Percentiles rank a stretch among this genome's conserved stretches.
Conservation (phyloP, 2,329 filamentous ascomycete species). For the Neonectria neomacrospora region DNA sequence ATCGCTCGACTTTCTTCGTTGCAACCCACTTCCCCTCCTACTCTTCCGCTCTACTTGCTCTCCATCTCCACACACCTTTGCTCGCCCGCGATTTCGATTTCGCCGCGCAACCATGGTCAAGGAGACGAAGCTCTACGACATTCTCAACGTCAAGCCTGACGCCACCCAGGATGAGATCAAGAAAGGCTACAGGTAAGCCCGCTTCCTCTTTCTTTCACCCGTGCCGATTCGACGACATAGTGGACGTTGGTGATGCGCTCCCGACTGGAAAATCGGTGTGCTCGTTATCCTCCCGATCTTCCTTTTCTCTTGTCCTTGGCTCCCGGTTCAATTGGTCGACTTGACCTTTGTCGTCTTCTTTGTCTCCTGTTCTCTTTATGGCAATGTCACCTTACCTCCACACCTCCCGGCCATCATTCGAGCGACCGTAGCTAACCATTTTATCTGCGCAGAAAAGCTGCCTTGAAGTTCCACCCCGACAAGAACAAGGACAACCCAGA, state of each 20-base stretch:
- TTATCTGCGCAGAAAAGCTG: conserved; percentile 73
- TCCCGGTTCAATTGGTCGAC: conserved; percentile 3
- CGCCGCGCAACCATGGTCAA: conserved; percentile 77
- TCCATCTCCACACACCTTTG: conserved; percentile 16
- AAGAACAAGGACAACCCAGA: conserved; percentile 94
- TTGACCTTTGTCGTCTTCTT: conserved; percentile 4
- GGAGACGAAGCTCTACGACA: conserved; percentile 95
- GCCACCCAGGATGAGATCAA: conserved; percentile 95
- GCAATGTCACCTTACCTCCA: not conserved
- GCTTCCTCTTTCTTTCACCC: conserved; percentile 10
- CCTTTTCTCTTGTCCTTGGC: not conserved
- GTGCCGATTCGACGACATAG: not conserved
- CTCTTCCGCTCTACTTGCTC: not conserved
- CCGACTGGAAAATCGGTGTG: conserved; percentile 7
- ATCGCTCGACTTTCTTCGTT: conserved; percentile 3
- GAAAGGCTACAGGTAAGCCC: conserved; percentile 85
- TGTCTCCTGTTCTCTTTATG: not conserved
- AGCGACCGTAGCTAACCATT: conserved; percentile 49
- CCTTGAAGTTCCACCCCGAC: conserved; percentile 93
- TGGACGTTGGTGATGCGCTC: conserved; percentile 6
- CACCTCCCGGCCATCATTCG: conserved; percentile 8
- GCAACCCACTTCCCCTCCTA: conserved; percentile 9
- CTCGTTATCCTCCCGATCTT: not conserved
- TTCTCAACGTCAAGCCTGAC: conserved; percentile 79
- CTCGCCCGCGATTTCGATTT: conserved; percentile 16